A percentile compares a stretch with the other conserved stretches of the same genome.
phyloP scores from a whole-genome alignment of 2,329 filamentous ascomycete genomes.

The Fusarium sp. region DNA sequence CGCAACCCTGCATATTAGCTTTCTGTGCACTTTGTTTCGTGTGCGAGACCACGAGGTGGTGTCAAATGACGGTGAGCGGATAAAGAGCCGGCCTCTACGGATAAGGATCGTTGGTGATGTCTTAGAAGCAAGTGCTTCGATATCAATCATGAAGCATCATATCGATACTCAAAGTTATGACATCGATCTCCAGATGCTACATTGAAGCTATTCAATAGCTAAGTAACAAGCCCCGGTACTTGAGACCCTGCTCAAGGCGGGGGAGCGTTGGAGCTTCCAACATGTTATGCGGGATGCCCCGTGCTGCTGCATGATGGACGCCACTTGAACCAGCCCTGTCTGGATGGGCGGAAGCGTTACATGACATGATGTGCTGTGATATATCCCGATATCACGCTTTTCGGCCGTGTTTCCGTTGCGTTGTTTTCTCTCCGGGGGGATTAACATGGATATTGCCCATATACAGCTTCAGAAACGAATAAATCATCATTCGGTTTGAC shows the following conservation, averaged over 20 bases:
- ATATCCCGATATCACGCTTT: constrained; percentile 18
- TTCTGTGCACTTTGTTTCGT: constrained; percentile 24
- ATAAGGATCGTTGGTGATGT: constrained; percentile 6
- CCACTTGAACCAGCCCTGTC: constrained; percentile 29
- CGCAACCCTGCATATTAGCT: constrained; percentile 39
- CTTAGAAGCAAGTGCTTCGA: constrained; percentile 10
- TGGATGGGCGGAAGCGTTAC: constrained; percentile 17
- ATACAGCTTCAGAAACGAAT: constrained; percentile 12
- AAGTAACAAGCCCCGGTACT: constrained; percentile 13
- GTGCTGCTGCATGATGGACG: constrained; percentile 40
- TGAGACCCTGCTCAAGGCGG: constrained; percentile 28
- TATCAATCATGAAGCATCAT: background rate
- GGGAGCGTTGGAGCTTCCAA: constrained; percentile 29
- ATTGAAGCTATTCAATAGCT: constrained; percentile 1
- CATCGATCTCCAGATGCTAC: background rate
- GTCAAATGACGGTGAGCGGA: constrained; percentile 45
- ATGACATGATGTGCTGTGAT: constrained; percentile 24
- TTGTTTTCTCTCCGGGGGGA: constrained; percentile 16
- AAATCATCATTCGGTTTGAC: background rate
- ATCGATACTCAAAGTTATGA: background rate
- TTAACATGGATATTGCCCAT: constrained; percentile 12
- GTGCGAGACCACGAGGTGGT: constrained; percentile 24
- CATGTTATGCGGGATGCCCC: constrained; percentile 41
- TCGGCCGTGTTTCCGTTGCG: constrained; percentile 22
- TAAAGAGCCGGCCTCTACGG: constrained; percentile 17